phyloP scores from a whole-genome alignment of 495 filamentous ascomycete species.

The Cudoniella acicularis region DNA sequence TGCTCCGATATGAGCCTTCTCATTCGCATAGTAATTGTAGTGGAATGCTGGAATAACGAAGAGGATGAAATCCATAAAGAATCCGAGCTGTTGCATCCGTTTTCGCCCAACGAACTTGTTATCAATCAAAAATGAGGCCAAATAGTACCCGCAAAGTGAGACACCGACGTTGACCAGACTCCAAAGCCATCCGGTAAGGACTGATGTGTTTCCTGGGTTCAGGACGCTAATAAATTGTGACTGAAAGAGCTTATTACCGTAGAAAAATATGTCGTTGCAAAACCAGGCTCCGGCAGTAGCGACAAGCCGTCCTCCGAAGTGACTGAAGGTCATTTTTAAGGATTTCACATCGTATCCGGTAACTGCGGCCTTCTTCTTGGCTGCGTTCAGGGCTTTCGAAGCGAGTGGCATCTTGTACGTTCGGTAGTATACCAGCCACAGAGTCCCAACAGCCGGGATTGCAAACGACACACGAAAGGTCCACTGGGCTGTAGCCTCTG shows the following conservation, averaged over 20 bases:
- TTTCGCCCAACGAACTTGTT: conserved; percentile 70
- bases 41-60: conserved; percentile 74
- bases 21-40: conserved; percentile 50
- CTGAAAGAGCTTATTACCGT: conserved; percentile 97
- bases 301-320: conserved; percentile 78
- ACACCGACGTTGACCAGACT: conserved; percentile 83
- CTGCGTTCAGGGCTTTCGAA: conserved; percentile 64
- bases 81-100: conserved; percentile 67
- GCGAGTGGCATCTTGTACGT: conserved; percentile 78
- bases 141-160: conserved; percentile 79
- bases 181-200: conserved; percentile 84
- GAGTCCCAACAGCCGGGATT: conserved; percentile 77
- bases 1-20: conserved; percentile 57
- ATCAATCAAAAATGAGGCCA: conserved; percentile 30
- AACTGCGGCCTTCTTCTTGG: conserved; percentile 80
- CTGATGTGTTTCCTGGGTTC: conserved; percentile 52
- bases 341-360: conserved; percentile 87
- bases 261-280: conserved; percentile 93
- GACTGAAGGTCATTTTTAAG: conserved; percentile 64
- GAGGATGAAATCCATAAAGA: conserved; percentile 65
- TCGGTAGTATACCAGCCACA: conserved; percentile 92
- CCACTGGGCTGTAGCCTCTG: conserved; percentile 67
- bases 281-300: conserved; percentile 85
- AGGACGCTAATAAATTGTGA: conserved; percentile 77
- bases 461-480: conserved; percentile 85